Evolutionary conservation across 805 yeast genomes (phyloP), one percentile per base, ranked within the genome.

Genomic region (Ogataea paradorogensis): DNA sequence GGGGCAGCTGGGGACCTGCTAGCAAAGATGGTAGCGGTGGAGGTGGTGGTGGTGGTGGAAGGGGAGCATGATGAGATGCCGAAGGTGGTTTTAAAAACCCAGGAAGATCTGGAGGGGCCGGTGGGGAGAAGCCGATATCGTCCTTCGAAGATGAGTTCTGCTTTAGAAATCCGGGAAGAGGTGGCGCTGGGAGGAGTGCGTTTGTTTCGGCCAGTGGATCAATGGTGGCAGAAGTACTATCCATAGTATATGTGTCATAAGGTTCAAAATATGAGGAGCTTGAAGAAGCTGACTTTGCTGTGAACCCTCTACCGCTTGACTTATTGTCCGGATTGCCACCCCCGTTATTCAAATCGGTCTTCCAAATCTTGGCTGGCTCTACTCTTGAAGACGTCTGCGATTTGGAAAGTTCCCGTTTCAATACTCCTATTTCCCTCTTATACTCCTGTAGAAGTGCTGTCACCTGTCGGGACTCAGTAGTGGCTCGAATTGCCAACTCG

Each of bases 401-500:
- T 18, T 6, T 18, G 4, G 20, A 4, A 18, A 27, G 30, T 9
- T 23, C 25, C 25, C n/a, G 25, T 18, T 9, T 15, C 13, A 18
- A 9, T 30, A 9, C 23, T 14, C 14, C 23, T 13, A 48, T 45
- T 42, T 40, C 50, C 43, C 11, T 27, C 27, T 35, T 40, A 32
- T 45, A 52, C 22, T 26, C 38, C 10, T 40, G 43, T 4, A 54
- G 9, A 31, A 40, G 20, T n/a, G 67, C 67, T 5, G 71, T 67
- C 28, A 80, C 71, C 31, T 70, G 76, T 52, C 73, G 71, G 26
- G 80, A 70, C 39, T 76, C 88, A 39, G 55, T 57, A 39, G 67
- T 72, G 45, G 93, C 89, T 41, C 83, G 69, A 35, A 77, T 68
- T 14, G 91, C 89, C 62, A 78, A 33, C n/a, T 48, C 54, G 23